A percentile compares a stretch with the other conserved stretches of the same genome.
These are phyloP conservation scores for Rhodotorula paludigena DNA, from an alignment of 768 basidiomycete genomes.

Conservation along the genomic window DNA sequence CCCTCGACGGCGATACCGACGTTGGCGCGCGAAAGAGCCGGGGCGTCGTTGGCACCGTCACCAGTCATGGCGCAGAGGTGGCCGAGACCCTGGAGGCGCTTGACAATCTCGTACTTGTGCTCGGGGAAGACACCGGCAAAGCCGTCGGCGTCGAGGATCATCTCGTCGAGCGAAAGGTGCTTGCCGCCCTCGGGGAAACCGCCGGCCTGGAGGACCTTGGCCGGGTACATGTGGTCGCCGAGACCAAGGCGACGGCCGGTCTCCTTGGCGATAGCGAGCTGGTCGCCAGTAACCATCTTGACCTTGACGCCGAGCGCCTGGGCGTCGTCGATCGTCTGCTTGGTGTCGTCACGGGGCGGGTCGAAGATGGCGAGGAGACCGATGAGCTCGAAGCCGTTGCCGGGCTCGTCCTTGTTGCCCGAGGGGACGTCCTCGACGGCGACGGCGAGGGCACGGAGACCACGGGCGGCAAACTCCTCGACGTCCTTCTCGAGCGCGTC, in stretches of 20 bases:
- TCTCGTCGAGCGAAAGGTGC: conserved; percentile 81
- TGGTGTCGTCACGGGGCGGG: conserved; percentile 95
- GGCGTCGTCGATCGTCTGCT: conserved; percentile 97
- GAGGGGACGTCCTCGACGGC: conserved; percentile 89
- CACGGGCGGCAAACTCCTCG: conserved; percentile 89
- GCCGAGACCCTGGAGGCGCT: conserved; percentile 91
- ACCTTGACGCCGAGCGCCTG: conserved; percentile 91
- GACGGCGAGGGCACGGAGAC: conserved; percentile 94
- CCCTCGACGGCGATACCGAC: conserved; percentile 99
- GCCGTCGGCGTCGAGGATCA: conserved; percentile 99
- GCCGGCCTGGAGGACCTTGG: conserved; percentile 97
- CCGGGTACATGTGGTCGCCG: conserved; percentile 99
- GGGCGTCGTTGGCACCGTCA: conserved; percentile 98
- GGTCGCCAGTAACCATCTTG: conserved; percentile 99
- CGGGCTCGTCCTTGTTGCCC: conserved; percentile 74
- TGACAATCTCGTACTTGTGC: conserved; percentile 99
- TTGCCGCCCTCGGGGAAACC: conserved; percentile 70
- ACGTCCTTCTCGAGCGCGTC: conserved; percentile 87
- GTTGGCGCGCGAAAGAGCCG: conserved; percentile 94
- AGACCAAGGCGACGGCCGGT: conserved; percentile 96
- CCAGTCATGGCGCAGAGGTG: conserved; percentile 98
- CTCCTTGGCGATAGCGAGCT: conserved; percentile 98
- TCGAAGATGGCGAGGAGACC: conserved; percentile 97
- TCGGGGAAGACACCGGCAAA: conserved; percentile 99
- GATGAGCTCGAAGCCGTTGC: conserved; percentile 94